These are phyloP conservation scores for Arthromyces matolae DNA, from an alignment of 768 basidiomycete genomes.

Conservation along the genomic window DNA sequence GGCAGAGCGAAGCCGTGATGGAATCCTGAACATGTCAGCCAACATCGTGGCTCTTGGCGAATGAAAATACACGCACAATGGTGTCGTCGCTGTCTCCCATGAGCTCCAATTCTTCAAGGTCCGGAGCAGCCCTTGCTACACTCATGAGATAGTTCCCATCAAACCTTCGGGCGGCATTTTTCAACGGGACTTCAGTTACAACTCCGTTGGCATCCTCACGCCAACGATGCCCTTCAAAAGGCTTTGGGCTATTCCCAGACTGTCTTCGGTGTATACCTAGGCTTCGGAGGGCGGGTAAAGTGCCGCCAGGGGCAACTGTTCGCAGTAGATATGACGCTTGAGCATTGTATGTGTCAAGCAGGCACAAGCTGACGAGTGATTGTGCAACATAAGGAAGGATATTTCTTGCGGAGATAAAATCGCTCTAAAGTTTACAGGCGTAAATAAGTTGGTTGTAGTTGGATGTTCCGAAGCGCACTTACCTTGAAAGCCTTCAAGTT, in stretches of 20 bases:
- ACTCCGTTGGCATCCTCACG: slow-evolving; percentile 3
- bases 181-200: slow-evolving; percentile 1
- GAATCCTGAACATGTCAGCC: neutral
- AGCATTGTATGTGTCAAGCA: slow-evolving; percentile 8
- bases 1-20: slow-evolving; percentile 2
- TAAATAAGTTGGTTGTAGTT: neutral
- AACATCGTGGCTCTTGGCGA: neutral
- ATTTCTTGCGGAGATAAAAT: neutral
- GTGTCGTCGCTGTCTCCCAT: slow-evolving; percentile 9
- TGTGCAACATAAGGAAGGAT: slow-evolving; percentile 6
- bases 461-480: neutral
- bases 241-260: neutral
- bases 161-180: neutral
- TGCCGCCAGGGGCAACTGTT: neutral
- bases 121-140: too few species aligned
- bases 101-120: too few species aligned
- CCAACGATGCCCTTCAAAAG: slow-evolving; percentile 6
- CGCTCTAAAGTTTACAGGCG: neutral
- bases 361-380: slow-evolving; percentile 1
- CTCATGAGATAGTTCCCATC: too few species aligned
- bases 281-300: slow-evolving; percentile 6
- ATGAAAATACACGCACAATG: slow-evolving; percentile 1
- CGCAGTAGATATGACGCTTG: slow-evolving; percentile 6
- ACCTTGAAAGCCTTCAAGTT: slow-evolving; percentile 7
- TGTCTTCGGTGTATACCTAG: slow-evolving; percentile 5